Percentiles rank a stretch among this genome's conserved stretches.
Conservation (phyloP, 345 rosid genomes). For the Boechera divaricarpa region DNA sequence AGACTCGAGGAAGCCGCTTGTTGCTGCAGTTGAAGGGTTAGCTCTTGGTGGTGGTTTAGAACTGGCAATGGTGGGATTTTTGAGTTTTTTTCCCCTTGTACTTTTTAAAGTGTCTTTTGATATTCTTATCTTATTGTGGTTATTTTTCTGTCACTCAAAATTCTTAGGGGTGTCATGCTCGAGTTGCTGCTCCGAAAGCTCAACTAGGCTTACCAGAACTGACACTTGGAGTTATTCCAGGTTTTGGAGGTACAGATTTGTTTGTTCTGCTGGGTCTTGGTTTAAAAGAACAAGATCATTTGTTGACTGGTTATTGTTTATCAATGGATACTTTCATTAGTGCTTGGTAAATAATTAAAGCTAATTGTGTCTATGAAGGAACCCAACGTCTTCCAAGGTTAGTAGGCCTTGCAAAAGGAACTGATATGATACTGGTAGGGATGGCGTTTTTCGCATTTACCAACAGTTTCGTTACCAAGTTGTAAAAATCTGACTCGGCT, state of each 20-base stretch:
- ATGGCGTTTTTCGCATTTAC: neutral
- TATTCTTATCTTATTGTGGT: neutral
- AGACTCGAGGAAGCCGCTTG: conserved; percentile 93
- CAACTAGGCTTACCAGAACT: conserved; percentile 93
- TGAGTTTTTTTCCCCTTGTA: neutral
- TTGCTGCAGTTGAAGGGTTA: conserved; percentile 95
- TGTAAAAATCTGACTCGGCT: conserved; percentile 15
- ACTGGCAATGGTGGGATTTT: conserved; percentile 73
- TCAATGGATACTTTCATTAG: neutral
- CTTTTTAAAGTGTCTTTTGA: neutral
- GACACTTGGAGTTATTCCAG: conserved; percentile 91
- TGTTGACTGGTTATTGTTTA: neutral
- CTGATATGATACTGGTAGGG: conserved; percentile 85
- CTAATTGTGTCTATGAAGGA: conserved; percentile 54
- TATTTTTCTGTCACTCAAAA: conserved; percentile 7
- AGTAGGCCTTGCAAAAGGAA: conserved; percentile 81
- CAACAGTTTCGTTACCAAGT: conserved; percentile 5
- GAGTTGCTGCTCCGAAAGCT: conserved; percentile 75
- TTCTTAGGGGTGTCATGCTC: conserved; percentile 88
- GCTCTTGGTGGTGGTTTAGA: conserved; percentile 99
- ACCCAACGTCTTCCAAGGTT: conserved; percentile 99
- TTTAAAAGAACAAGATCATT: neutral
- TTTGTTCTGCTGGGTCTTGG: conserved; percentile 27
- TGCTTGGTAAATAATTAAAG: conserved; percentile 8
- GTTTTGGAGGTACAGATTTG: conserved; percentile 77